Conservation (phyloP, 164 flowering plant genomes). For the Stephania japonica region DNA sequence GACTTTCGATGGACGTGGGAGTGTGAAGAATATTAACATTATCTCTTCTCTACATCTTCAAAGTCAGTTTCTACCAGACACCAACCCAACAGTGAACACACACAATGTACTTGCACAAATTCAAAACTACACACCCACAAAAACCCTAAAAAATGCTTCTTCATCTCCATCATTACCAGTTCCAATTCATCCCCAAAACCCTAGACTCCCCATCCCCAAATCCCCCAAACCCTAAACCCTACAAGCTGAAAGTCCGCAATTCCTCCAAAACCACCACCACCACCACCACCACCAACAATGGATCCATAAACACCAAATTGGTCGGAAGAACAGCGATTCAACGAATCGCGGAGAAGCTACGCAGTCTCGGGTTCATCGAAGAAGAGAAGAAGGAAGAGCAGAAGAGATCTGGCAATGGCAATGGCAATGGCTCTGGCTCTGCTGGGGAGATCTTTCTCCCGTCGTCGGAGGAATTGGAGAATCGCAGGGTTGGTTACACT, state of each 20-base stretch:
- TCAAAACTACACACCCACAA: no score
- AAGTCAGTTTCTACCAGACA: no score
- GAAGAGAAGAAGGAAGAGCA: slow-evolving; percentile 11
- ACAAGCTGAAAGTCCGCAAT: slow-evolving; percentile 25
- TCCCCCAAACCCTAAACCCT: slow-evolving; percentile 26
- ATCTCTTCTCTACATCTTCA: no score
- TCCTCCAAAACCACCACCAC: slow-evolving; percentile 19
- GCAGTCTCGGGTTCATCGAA: slow-evolving; percentile 62
- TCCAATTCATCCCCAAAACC: slow-evolving; percentile 16
- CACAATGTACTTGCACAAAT: no score
- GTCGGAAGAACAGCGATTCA: slow-evolving; percentile 60
- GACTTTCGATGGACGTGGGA: no score
- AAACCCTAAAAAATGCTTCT: slow-evolving; percentile 28
- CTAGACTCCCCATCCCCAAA: slow-evolving; percentile 11
- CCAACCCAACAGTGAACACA: no score
- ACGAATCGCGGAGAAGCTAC: slow-evolving; percentile 88
- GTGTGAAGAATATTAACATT: no score
- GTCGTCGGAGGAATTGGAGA: slow-evolving; percentile 41
- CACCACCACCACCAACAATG: slow-evolving; percentile 1
- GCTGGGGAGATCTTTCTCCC: slow-evolving; percentile 85
- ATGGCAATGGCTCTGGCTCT: slow-evolving; percentile 16
- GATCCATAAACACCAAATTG: slow-evolving; percentile 15
- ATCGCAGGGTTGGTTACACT: slow-evolving; percentile 70
- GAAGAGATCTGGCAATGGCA: background rate
- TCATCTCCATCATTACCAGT: slow-evolving; percentile 19